Evolutionary conservation across 805 yeast genomes (phyloP).

Genomic region (Saccharomycopsis sp.): DNA sequence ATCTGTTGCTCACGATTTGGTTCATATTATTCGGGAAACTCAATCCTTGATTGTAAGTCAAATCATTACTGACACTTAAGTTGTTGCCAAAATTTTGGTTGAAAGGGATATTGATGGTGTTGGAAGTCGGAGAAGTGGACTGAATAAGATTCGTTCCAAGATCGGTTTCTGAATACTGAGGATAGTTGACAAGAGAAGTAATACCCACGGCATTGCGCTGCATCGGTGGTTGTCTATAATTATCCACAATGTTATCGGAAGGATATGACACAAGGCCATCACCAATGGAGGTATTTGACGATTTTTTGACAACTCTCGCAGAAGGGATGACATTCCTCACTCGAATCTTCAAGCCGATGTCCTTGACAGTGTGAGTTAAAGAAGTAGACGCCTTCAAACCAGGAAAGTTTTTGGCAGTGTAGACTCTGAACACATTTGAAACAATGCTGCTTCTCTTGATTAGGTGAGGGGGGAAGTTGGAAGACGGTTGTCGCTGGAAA

Average conservation of each 20-base stretch:
- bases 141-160: neutral
- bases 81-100: too few relatives aligned
- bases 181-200: neutral
- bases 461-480: neutral
- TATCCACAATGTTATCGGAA: neutral
- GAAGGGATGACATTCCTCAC: conserved; percentile 4
- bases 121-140: neutral
- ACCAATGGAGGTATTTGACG: neutral
- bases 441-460: conserved; percentile 21
- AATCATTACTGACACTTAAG: too few relatives aligned
- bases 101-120: too few relatives aligned
- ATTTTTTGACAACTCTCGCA: neutral
- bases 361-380: conserved; percentile 16
- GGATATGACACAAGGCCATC: neutral
- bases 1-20: too few relatives aligned
- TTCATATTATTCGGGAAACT: too few relatives aligned
- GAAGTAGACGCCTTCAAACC: conserved; percentile 28
- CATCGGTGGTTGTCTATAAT: neutral
- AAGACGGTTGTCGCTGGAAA: neutral
- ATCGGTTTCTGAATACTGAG: neutral
- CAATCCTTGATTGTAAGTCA: too few relatives aligned
- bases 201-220: neutral
- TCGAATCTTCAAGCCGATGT: conserved; percentile 10
- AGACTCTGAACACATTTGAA: conserved; percentile 25
- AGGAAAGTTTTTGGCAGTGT: conserved; percentile 30